Percentiles rank a stretch among this genome's conserved stretches.
Evolutionary conservation across 2,329 filamentous ascomycete genomes (phyloP).

Genomic region (Fusarium subglutinans): DNA sequence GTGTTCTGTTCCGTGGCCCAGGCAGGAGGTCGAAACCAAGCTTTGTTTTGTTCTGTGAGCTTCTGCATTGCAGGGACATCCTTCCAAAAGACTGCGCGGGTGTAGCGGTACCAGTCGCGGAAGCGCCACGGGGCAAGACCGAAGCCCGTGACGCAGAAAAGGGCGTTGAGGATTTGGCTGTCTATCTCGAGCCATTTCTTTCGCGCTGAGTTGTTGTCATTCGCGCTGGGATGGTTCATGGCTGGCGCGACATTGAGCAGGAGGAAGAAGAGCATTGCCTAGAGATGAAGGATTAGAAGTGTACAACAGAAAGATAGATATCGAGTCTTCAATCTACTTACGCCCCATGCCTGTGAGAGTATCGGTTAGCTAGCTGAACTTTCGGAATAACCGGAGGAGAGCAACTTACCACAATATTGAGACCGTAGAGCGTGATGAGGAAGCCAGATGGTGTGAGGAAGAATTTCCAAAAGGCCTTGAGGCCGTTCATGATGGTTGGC

Average conservation of each 20-base stretch:
- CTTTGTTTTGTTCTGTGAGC: not conserved
- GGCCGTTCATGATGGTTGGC: not conserved
- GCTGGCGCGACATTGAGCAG: not conserved
- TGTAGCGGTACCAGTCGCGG: conserved; percentile 55
- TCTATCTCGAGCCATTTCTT: conserved; percentile 86
- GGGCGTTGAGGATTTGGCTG: conserved; percentile 78
- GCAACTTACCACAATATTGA: not conserved
- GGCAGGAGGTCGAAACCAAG: not conserved
- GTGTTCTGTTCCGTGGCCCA: not conserved
- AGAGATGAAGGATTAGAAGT: not conserved
- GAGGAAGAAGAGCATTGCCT: conserved; percentile 4
- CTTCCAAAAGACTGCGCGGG: not conserved
- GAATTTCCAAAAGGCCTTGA: not conserved
- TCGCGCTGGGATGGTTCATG: conserved; percentile 37
- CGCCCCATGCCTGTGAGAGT: not conserved
- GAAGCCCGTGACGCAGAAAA: conserved; percentile 88
- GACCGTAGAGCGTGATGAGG: not conserved
- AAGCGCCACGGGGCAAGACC: conserved; percentile 86
- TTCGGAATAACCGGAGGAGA: not conserved
- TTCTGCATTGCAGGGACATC: not conserved
- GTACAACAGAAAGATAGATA: no score
- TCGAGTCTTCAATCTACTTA: not conserved
- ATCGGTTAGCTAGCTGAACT: not conserved
- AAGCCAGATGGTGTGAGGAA: conserved; percentile 53
- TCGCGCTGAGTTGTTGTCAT: conserved; percentile 76